phyloP scores from a whole-genome alignment of 495 filamentous ascomycete species.

The Beverwykella pulmonaria region DNA sequence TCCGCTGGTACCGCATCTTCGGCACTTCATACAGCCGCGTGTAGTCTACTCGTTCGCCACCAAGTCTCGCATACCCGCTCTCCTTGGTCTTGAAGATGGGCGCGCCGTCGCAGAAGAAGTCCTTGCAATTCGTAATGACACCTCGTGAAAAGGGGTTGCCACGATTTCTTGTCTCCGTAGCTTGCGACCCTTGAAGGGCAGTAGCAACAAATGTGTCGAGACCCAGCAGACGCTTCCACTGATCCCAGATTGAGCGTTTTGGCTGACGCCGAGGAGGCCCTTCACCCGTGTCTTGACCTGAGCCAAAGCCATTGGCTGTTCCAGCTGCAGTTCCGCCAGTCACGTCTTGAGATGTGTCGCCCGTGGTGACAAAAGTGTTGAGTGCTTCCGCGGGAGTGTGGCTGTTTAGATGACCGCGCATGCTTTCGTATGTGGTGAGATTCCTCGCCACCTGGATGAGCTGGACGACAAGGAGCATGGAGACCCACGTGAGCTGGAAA shows the following conservation, averaged over 20 bases:
- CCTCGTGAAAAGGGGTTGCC: slow-evolving; percentile 87
- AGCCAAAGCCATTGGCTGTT: slow-evolving; percentile 49
- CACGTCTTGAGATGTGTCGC: slow-evolving; percentile 66
- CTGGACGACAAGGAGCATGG: slow-evolving; percentile 92
- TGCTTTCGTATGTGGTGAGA: slow-evolving; percentile 94
- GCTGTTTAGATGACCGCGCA: slow-evolving; percentile 69
- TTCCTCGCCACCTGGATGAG: slow-evolving; percentile 87
- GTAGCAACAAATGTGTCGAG: slow-evolving; percentile 89
- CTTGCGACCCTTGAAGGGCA: slow-evolving; percentile 57
- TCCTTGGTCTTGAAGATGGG: slow-evolving; percentile 77
- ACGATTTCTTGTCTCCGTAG: slow-evolving; percentile 56
- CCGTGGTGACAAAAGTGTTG: slow-evolving; percentile 76
- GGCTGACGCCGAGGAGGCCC: slow-evolving; percentile 41
- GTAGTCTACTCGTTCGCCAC: slow-evolving; percentile 81
- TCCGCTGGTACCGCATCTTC: slow-evolving; percentile 50
- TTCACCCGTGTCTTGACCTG: slow-evolving; percentile 49
- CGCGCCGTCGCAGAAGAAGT: slow-evolving; percentile 92
- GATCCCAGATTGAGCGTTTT: slow-evolving; percentile 64
- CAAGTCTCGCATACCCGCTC: slow-evolving; percentile 73
- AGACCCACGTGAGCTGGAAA: slow-evolving; percentile 88
- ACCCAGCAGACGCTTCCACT: slow-evolving; percentile 83
- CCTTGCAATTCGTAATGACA: slow-evolving; percentile 80
- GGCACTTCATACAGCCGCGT: slow-evolving; percentile 87
- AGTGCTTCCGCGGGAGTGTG: slow-evolving; percentile 62
- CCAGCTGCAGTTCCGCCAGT: slow-evolving; percentile 40